phyloP scores from a whole-genome alignment of 2,329 filamentous ascomycete species.

The Fusarium sp. region DNA sequence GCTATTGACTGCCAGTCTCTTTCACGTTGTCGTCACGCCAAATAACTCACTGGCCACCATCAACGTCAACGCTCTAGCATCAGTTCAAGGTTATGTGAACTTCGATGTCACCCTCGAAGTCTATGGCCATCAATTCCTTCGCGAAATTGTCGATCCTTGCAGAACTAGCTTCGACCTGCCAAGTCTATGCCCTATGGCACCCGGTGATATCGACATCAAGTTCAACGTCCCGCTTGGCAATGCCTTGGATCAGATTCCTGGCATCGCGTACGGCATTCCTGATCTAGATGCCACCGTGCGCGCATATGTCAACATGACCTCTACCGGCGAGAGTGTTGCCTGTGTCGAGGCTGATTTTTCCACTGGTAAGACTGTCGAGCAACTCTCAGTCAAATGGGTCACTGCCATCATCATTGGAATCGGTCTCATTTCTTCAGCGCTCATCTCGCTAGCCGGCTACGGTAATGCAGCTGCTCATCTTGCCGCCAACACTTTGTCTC shows the following conservation, averaged over 20 bases:
- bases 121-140: slow-evolving; percentile 81
- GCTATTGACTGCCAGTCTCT: slow-evolving; percentile 85
- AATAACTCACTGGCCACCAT: slow-evolving; percentile 76
- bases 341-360: slow-evolving; percentile 89
- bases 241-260: slow-evolving; percentile 74
- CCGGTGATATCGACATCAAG: slow-evolving; percentile 78
- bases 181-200: slow-evolving; percentile 90
- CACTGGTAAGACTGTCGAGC: slow-evolving; percentile 91
- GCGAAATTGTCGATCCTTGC: slow-evolving; percentile 79
- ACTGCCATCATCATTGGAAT: slow-evolving; percentile 88
- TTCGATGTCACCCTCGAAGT: slow-evolving; percentile 81
- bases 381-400: slow-evolving; percentile 87
- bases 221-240: slow-evolving; percentile 72
- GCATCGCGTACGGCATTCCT: slow-evolving; percentile 87
- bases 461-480: slow-evolving; percentile 95
- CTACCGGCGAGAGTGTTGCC: slow-evolving; percentile 71
- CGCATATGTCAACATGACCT: slow-evolving; percentile 79
- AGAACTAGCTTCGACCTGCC: slow-evolving; percentile 61
- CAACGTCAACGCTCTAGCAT: slow-evolving; percentile 81
- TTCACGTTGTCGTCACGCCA: slow-evolving; percentile 84
- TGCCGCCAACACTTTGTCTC: slow-evolving; percentile 88
- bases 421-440: slow-evolving; percentile 83
- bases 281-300: slow-evolving; percentile 89
- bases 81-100: slow-evolving; percentile 81
- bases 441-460: slow-evolving; percentile 89